Evolutionary conservation across 1,284 basidiomycete genomes (phyloP).

Genomic region (Cystobasidium slooffiae): DNA sequence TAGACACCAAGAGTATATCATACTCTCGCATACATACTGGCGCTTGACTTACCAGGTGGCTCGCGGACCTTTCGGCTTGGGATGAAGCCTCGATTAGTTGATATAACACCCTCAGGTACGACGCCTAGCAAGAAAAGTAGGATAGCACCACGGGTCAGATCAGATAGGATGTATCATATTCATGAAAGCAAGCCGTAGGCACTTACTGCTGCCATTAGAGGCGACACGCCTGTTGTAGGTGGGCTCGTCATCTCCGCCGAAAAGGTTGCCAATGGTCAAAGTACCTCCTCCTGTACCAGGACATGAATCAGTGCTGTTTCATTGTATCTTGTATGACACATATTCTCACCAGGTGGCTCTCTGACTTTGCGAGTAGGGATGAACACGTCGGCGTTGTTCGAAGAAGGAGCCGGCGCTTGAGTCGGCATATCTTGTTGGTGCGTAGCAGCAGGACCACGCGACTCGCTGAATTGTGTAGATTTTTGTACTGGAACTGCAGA

Average conservation of each 20-base stretch:
- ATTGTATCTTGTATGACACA: no score
- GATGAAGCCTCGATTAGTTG: constrained; percentile 17
- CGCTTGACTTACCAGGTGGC: constrained; percentile 13
- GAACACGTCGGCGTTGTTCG: constrained; percentile 19
- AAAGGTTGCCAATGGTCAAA: constrained; percentile 20
- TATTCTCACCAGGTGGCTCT: constrained; percentile 23
- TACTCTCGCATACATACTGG: background rate
- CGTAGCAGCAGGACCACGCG: background rate
- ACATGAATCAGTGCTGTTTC: constrained; percentile 4
- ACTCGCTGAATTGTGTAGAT: background rate
- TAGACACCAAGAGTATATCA: background rate
- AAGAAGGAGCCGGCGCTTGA: background rate
- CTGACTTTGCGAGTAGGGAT: constrained; percentile 35
- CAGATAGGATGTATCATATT: background rate
- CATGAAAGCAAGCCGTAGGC: no score
- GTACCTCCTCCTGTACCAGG: constrained; percentile 26
- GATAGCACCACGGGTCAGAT: background rate
- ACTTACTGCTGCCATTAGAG: background rate
- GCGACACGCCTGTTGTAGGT: background rate
- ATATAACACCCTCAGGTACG: background rate
- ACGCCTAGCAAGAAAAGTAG: background rate
- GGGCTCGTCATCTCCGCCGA: constrained; percentile 26
- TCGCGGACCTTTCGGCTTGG: constrained; percentile 32
- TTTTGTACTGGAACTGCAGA: background rate
- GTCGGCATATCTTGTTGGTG: background rate